These are phyloP conservation scores for Sonneratia alba DNA, from an alignment of 345 rosid species.

Conservation along the genomic window DNA sequence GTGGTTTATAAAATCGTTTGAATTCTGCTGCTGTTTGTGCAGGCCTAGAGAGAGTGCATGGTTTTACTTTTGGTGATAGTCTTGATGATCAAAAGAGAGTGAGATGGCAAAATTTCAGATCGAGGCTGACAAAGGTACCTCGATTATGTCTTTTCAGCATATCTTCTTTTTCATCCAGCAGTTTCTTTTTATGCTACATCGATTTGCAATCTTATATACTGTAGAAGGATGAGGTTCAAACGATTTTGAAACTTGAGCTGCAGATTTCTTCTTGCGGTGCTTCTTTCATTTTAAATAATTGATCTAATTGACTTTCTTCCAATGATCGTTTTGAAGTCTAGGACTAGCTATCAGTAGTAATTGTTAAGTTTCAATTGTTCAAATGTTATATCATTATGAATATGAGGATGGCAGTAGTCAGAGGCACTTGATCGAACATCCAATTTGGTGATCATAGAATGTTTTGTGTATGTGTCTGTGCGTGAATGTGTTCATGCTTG, in stretches of 20 bases:
- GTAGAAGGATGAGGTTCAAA: no score
- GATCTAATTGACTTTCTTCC: not conserved
- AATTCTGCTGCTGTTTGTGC: conserved; percentile 2
- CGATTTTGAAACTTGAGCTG: not conserved
- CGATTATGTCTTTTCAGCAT: not conserved
- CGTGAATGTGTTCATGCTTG: no score
- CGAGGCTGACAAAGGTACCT: conserved; percentile 58
- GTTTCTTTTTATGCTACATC: not conserved
- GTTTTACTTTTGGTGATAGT: conserved; percentile 94
- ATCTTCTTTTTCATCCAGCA: not conserved
- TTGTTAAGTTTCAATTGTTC: not conserved
- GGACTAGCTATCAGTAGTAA: not conserved
- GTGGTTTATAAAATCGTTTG: not conserved
- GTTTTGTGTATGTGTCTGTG: not conserved
- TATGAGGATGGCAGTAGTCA: no score
- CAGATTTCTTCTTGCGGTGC: not conserved
- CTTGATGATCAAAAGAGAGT: conserved; percentile 45
- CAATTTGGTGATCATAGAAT: not conserved
- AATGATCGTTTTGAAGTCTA: not conserved
- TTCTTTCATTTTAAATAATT: not conserved
- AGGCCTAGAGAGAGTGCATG: conserved; percentile 95
- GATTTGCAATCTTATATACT: no score
- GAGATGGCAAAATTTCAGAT: conserved; percentile 71
- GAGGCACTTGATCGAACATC: not conserved
- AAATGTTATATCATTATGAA: not conserved